Percentiles rank a stretch among this genome's conserved stretches.
Evolutionary conservation across 139 green algal species (phyloP).

Genomic region (Chlorella ohadii): DNA sequence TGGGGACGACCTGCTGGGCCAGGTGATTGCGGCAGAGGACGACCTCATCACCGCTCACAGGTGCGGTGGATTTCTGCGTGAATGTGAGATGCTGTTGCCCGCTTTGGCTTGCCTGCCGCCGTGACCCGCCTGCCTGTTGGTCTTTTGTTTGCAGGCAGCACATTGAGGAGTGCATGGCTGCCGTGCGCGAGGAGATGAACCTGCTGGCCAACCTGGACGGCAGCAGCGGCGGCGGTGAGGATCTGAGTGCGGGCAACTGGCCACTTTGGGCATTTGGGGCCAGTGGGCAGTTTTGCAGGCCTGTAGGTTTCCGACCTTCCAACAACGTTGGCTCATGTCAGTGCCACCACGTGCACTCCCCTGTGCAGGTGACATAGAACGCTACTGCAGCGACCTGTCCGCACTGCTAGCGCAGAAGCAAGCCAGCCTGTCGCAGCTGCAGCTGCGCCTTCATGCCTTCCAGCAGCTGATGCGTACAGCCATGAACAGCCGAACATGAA

Average conservation of each 20-base stretch:
- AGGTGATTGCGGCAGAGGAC: conserved; percentile 90
- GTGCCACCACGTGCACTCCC: too few species aligned
- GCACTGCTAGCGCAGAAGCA: conserved; percentile 36
- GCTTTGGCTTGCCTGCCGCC: too few species aligned
- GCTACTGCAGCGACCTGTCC: conserved; percentile 41
- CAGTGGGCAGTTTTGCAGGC: too few species aligned
- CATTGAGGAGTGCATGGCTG: conserved; percentile 92
- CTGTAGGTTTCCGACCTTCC: too few species aligned
- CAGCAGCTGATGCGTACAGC: neutral
- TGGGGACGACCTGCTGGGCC: conserved; percentile 76
- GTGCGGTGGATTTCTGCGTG: neutral
- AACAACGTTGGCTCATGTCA: too few species aligned
- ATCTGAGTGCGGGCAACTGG: too few species aligned
- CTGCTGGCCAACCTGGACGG: conserved; percentile 63
- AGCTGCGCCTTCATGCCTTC: conserved; percentile 31
- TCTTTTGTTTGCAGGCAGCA: conserved; percentile 42
- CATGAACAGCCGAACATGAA: too few species aligned
- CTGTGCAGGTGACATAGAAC: conserved; percentile 26
- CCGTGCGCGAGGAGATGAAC: conserved; percentile 81
- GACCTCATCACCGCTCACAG: conserved; percentile 89
- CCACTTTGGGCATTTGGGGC: too few species aligned
- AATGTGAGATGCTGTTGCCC: too few species aligned
- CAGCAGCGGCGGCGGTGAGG: neutral
- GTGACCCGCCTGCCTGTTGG: too few species aligned
- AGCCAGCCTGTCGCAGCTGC: conserved; percentile 36